Conservation (phyloP, 2,329 filamentous ascomycete genomes). For the Aspergillaceae sp. region DNA sequence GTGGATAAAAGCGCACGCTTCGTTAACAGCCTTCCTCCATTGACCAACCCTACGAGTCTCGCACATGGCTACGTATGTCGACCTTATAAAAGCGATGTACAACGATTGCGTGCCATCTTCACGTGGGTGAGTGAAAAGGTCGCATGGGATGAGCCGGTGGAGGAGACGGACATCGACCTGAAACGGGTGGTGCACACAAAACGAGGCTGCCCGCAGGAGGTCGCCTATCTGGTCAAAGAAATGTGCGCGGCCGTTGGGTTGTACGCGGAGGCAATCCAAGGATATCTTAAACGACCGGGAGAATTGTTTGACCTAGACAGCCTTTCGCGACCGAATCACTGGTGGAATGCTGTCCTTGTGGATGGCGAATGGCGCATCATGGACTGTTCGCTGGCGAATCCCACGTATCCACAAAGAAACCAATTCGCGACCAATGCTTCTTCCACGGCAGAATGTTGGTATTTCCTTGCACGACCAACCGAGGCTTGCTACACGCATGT, state of each 20-base stretch:
- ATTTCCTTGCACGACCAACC: conserved; percentile 80
- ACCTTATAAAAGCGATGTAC: conserved; percentile 88
- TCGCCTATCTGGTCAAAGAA: conserved; percentile 76
- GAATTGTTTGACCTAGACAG: conserved; percentile 72
- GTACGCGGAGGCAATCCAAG: conserved; percentile 75
- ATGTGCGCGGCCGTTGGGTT: conserved; percentile 91
- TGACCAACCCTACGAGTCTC: conserved; percentile 70
- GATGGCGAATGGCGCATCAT: conserved; percentile 96
- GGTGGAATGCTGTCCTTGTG: conserved; percentile 91
- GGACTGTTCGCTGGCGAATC: conserved; percentile 84
- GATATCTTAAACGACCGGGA: conserved; percentile 84
- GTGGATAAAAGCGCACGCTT: conserved; percentile 97
- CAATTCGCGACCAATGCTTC: conserved; percentile 66
- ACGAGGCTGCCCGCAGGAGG: conserved; percentile 79
- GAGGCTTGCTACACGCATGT: conserved; percentile 96
- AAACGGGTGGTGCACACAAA: conserved; percentile 75
- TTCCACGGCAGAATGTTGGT: conserved; percentile 74
- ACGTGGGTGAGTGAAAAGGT: conserved; percentile 96
- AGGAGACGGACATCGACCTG: conserved; percentile 69
- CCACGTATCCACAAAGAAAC: conserved; percentile 73
- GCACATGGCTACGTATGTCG: conserved; percentile 89
- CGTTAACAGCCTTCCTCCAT: conserved; percentile 70
- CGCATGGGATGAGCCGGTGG: conserved; percentile 89
- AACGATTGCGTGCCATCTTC: conserved; percentile 87
- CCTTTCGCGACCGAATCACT: conserved; percentile 85